Evolutionary conservation across 768 basidiomycete species (phyloP), one percentile per base, ranked within the genome.

Genomic region (Suillus subalutaceus): DNA sequence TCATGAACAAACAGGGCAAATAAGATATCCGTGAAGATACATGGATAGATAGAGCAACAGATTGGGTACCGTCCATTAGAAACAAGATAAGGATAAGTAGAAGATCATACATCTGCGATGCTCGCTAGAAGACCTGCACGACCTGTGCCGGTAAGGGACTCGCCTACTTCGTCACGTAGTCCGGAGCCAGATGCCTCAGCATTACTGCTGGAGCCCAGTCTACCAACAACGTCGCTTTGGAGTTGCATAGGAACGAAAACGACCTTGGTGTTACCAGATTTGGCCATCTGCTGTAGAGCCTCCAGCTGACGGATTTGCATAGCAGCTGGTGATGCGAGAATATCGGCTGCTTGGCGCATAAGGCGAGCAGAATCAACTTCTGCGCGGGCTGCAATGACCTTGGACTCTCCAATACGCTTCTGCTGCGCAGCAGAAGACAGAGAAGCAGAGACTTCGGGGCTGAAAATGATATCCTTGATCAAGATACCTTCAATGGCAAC

Each of bases 281-380:
- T 92, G 58, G 96, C 93, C 96, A 99, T 99, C 73, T 88, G 85
- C 84, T 97, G 95, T 69, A 98, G 85, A 58, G 96, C 94, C 78
- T 99, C 97, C 68, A 99, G 86, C 76, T 98, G 97, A 66, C 97
- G 85, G 76, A 98, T 98, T 79, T 97, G 96, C 95, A 98, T 97
- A 63, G 97, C 97, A 26, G 97, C 96, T 10, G 95, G 95, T 13
- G 90, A 93, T 26, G 95, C 94, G 72, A 94, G 82, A 72, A 97
- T 97, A 78, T 97, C 96, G 63, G 96, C 96, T 15, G 96, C 96
- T 77, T 97, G 94, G 67, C 96, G 87, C 96, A 98, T 98, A 76
- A 98, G 87, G 72, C 94, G 87, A 35, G 96, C 95, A 43, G 95
- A 84, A 77, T 97, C 96, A 70, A 98, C 96, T 81, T 97, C 96